These are phyloP conservation scores for Clarireedia sp. DNA, from an alignment of 2,329 filamentous ascomycete species.

Conservation along the genomic window DNA sequence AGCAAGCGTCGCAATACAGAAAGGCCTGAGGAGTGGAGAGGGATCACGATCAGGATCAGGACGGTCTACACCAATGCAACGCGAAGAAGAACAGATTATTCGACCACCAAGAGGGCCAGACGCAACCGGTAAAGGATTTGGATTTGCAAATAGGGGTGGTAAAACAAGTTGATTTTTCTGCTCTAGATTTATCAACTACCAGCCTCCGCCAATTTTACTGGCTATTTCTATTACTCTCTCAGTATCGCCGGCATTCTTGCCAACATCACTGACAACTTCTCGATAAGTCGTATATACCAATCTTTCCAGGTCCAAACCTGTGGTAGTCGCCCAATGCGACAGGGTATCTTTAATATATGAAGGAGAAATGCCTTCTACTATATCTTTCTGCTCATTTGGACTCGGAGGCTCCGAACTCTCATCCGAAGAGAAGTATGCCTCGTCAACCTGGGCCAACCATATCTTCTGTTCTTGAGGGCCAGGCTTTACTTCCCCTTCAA, in stretches of 20 bases:
- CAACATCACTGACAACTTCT: conserved; percentile 90
- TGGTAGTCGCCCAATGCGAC: conserved; percentile 66
- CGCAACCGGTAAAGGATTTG: conserved; percentile 67
- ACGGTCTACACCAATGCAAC: conserved; percentile 41
- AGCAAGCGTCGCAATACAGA: conserved; percentile 39
- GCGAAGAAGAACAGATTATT: conserved; percentile 59
- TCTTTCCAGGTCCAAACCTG: conserved; percentile 61
- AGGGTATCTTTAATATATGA: conserved; percentile 60
- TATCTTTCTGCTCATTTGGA: conserved; percentile 30
- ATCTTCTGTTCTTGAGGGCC: conserved; percentile 75
- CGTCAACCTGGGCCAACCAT: conserved; percentile 75
- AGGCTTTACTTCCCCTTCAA: conserved; percentile 44
- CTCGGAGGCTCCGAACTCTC: conserved; percentile 35
- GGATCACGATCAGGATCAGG: conserved; percentile 34
- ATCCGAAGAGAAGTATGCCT: conserved; percentile 79
- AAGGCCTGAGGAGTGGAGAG: conserved; percentile 32
- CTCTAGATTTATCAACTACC: conserved; percentile 76
- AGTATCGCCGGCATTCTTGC: conserved; percentile 64
- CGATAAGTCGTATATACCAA: conserved; percentile 82
- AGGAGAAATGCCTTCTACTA: conserved; percentile 59
- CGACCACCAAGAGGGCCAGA: conserved; percentile 74
- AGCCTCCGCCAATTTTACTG: conserved; percentile 85
- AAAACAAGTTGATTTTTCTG: conserved; percentile 37
- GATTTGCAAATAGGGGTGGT: conserved; percentile 61
- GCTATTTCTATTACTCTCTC: conserved; percentile 83